These are phyloP conservation scores for Kodamaea sagamina DNA, from an alignment of 805 yeast species.

Conservation along the genomic window DNA sequence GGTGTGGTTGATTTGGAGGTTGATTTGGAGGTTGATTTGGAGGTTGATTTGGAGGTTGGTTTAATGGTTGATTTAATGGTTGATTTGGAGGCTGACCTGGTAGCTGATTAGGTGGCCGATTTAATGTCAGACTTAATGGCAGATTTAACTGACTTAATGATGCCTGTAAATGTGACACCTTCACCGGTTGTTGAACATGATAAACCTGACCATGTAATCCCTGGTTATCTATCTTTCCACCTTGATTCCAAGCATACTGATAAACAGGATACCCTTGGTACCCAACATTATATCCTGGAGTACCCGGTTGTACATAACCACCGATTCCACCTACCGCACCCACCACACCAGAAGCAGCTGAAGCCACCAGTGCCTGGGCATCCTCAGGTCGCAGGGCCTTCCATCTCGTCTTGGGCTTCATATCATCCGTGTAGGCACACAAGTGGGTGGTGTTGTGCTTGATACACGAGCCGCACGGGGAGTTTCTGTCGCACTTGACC, in stretches of 20 bases:
- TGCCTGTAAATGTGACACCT: too few relatives aligned
- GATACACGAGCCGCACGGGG: conserved; percentile 19
- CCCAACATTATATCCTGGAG: too few relatives aligned
- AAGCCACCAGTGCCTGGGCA: not conserved
- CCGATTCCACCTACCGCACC: too few relatives aligned
- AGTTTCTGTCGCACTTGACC: conserved; percentile 19
- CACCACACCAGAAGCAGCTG: not conserved
- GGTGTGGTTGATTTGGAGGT: conserved; percentile 1
- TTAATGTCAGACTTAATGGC: too few relatives aligned
- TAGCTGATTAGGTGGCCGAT: too few relatives aligned
- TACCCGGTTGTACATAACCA: too few relatives aligned
- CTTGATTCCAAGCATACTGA: conserved; percentile 2
- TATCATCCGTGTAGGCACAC: conserved; percentile 16
- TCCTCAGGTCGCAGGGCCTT: not conserved
- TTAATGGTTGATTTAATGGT: too few relatives aligned
- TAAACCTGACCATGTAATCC: too few relatives aligned
- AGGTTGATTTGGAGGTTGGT: not conserved
- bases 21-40: not conserved
- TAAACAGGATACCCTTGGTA: conserved; percentile 2
- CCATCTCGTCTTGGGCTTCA: conserved; percentile 2
- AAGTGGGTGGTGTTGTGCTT: conserved; percentile 15
- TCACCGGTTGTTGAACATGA: too few relatives aligned
- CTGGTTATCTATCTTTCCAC: too few relatives aligned
- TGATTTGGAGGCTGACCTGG: not conserved
- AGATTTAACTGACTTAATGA: too few relatives aligned